Percentiles rank a stretch among this genome's conserved stretches.
These are phyloP conservation scores for Ceratocystis huliohia DNA, from an alignment of 2,329 filamentous ascomycete genomes.

Conservation along the genomic window DNA sequence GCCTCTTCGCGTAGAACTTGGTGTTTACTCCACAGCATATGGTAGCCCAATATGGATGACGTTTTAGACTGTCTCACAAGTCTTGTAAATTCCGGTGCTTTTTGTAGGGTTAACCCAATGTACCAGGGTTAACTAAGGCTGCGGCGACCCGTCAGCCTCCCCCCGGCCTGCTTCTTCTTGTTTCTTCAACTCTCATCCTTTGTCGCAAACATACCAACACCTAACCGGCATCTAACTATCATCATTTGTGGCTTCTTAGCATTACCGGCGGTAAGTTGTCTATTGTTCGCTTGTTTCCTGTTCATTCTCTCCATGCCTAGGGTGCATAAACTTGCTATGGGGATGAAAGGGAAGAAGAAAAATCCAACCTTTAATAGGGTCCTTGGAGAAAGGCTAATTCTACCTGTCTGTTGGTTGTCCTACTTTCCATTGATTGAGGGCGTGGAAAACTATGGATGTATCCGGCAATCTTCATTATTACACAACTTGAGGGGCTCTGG, in stretches of 20 bases:
- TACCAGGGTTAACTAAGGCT: neutral
- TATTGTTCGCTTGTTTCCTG: neutral
- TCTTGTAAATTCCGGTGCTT: neutral
- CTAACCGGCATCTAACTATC: neutral
- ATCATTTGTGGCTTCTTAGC: neutral
- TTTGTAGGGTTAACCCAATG: neutral
- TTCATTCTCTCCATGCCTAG: neutral
- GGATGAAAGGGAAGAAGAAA: neutral
- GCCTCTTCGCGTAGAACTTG: too few species aligned
- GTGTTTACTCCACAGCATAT: too few species aligned
- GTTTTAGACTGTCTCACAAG: neutral
- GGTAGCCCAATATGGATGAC: neutral
- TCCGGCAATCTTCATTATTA: neutral
- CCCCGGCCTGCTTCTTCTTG: neutral
- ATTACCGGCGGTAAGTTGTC: neutral
- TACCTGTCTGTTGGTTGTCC: neutral
- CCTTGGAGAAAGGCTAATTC: neutral
- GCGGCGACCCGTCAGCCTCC: neutral
- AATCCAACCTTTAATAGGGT: neutral
- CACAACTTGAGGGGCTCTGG: neutral
- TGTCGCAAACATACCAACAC: neutral
- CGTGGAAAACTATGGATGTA: neutral
- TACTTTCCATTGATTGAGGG: neutral
- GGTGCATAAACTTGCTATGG: neutral
- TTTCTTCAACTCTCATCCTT: neutral